phyloP scores from a whole-genome alignment of 306 rosid species.

The Acacia crassicarpa region DNA sequence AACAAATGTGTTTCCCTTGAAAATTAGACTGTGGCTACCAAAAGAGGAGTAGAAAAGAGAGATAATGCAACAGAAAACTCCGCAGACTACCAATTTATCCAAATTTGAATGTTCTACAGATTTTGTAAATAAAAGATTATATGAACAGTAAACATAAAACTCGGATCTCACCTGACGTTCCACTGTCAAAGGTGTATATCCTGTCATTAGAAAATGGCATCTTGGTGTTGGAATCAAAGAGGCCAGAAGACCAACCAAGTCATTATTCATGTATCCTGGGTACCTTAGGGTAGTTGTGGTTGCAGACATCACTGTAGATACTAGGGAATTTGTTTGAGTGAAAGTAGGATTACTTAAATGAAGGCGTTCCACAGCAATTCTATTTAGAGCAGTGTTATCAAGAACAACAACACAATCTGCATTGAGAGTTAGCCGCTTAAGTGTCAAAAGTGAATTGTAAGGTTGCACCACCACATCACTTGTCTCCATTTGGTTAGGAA shows the following conservation, averaged over 20 bases:
- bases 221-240: conserved; percentile 96
- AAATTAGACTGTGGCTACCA: background rate
- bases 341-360: conserved; percentile 97
- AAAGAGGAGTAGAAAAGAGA: background rate
- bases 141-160: background rate
- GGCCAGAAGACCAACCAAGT: conserved; percentile 98
- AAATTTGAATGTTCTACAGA: conserved; percentile 9
- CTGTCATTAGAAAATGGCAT: conserved; percentile 99
- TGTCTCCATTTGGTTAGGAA: conserved; percentile 99
- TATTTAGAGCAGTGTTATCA: conserved; percentile 94
- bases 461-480: conserved; percentile 99
- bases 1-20: background rate
- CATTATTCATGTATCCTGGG: conserved; percentile 99
- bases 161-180: conserved; percentile 81
- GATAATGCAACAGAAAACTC: conserved; percentile 11
- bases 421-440: conserved; percentile 89
- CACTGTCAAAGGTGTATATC: conserved; percentile 96
- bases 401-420: conserved; percentile 99
- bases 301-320: conserved; percentile 98
- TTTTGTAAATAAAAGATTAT: background rate
- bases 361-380: conserved; percentile 98
- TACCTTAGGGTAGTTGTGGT: conserved; percentile 96
- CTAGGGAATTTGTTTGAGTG: conserved; percentile 95
- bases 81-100: background rate
- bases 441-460: conserved; percentile 95